Percentiles rank a stretch among this genome's conserved stretches.
phyloP scores from a whole-genome alignment of 129 eudicot species.

The Tanacetum coccineum region DNA sequence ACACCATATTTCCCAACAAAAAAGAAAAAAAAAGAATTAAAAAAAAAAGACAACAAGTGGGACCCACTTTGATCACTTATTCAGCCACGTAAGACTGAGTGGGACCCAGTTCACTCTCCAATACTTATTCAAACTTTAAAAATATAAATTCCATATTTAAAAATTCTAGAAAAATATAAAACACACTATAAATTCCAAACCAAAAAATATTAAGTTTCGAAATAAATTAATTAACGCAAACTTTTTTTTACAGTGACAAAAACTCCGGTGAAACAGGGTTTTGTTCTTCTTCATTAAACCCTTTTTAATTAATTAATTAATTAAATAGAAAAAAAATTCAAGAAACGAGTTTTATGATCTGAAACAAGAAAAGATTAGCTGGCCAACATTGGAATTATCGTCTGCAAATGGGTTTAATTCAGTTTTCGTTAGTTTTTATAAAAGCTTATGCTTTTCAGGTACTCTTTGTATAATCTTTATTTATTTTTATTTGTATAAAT shows the following conservation, averaged over 20 bases:
- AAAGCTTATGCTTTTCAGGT: constrained; percentile 23
- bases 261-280: constrained; percentile 30
- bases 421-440: constrained; percentile 24
- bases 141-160: no score
- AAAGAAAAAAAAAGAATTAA: not conserved
- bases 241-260: constrained; percentile 8
- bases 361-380: not conserved
- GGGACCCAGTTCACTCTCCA: constrained; percentile 18
- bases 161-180: no score
- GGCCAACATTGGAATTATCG: constrained; percentile 34
- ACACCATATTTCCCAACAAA: not conserved
- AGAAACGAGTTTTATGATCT: not conserved
- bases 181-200: no score
- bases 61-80: constrained; percentile 9
- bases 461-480: not conserved
- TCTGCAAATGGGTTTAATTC: constrained; percentile 11
- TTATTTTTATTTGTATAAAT: not conserved
- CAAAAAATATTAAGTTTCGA: not conserved
- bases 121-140: no score
- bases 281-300: constrained; percentile 19
- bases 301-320: not conserved
- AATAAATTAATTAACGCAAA: not conserved
- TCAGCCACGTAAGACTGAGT: constrained; percentile 7
- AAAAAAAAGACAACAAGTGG: constrained; percentile 1
- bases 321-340: not conserved